Percentiles rank a stretch among this genome's conserved stretches.
Conservation (phyloP, 345 rosid genomes). For the Cardamine chenopodiifolia region DNA sequence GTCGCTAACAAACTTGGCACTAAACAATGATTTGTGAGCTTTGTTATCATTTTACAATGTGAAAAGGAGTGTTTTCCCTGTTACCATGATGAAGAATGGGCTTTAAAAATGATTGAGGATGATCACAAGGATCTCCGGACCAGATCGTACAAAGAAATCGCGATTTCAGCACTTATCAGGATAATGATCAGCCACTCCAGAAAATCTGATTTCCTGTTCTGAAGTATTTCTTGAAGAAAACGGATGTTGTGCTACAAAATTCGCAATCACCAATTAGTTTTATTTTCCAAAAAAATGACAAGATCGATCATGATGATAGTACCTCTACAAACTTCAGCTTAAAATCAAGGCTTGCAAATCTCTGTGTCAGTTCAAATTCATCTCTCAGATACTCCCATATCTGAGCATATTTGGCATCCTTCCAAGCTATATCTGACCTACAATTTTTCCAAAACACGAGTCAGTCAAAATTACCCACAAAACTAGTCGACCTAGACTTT, state of each 20-base stretch:
- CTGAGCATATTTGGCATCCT: constrained; percentile 90
- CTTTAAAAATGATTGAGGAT: neutral
- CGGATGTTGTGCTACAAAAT: constrained; percentile 86
- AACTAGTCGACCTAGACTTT: neutral
- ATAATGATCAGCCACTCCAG: constrained; percentile 94
- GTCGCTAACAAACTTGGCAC: neutral
- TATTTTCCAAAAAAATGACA: neutral
- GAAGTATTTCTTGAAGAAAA: constrained; percentile 93
- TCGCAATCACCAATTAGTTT: neutral
- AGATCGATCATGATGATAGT: constrained; percentile 24
- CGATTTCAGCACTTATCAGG: constrained; percentile 76
- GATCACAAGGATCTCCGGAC: constrained; percentile 49
- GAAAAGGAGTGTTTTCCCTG: constrained; percentile 2
- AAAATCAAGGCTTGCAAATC: constrained; percentile 90
- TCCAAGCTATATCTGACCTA: constrained; percentile 99
- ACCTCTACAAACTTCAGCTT: constrained; percentile 96
- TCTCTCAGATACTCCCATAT: constrained; percentile 95
- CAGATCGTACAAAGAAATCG: constrained; percentile 67
- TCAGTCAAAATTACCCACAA: constrained; percentile 7
- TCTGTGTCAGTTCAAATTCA: constrained; percentile 86
- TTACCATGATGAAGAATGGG: constrained; percentile 20
- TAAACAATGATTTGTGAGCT: constrained; percentile 22
- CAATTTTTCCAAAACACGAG: constrained; percentile 19
- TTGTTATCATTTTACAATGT: constrained; percentile 26
- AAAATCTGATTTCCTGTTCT: constrained; percentile 91